A percentile compares a stretch with the other conserved stretches of the same genome.
Evolutionary conservation across 176 grass and related monocot genomes (phyloP).

Genomic region (Coix lacrymajobi): DNA sequence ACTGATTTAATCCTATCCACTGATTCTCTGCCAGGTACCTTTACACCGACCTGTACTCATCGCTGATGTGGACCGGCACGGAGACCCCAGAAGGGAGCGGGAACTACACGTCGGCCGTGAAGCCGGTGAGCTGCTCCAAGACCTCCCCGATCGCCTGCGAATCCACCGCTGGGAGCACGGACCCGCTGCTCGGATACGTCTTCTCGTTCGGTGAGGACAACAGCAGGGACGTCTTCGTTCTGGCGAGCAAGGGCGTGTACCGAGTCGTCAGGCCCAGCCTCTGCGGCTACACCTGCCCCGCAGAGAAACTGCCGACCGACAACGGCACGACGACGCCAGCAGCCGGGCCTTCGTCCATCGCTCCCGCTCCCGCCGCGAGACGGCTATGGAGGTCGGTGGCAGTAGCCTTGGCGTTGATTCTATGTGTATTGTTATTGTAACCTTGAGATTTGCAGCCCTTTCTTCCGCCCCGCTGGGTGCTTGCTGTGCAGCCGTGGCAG

Average conservation of each 20-base stretch:
- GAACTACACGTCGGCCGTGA: slow-evolving; percentile 52
- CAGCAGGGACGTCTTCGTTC: slow-evolving; percentile 57
- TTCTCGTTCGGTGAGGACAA: slow-evolving; percentile 88
- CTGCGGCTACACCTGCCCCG: slow-evolving; percentile 43
- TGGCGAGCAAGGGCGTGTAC: slow-evolving; percentile 76
- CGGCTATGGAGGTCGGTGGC: background rate
- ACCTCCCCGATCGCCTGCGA: slow-evolving; percentile 55
- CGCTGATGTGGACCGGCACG: slow-evolving; percentile 57
- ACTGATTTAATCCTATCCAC: background rate
- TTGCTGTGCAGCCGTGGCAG: background rate
- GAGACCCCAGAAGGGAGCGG: slow-evolving; percentile 62
- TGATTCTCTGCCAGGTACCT: slow-evolving; percentile 52
- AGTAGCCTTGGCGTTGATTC: background rate
- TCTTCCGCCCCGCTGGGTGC: background rate
- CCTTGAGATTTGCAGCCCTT: background rate
- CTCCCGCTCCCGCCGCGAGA: background rate
- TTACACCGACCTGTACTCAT: slow-evolving; percentile 66
- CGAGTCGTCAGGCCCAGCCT: slow-evolving; percentile 67
- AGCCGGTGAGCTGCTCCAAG: slow-evolving; percentile 44
- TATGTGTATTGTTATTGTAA: background rate
- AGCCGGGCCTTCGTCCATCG: background rate
- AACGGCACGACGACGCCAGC: slow-evolving; percentile 10
- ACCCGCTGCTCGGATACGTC: slow-evolving; percentile 52
- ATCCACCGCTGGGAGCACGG: background rate
- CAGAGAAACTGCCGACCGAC: slow-evolving; percentile 36